Conservation (phyloP, 306 rosid species). For the Begonia loranthoides region DNA sequence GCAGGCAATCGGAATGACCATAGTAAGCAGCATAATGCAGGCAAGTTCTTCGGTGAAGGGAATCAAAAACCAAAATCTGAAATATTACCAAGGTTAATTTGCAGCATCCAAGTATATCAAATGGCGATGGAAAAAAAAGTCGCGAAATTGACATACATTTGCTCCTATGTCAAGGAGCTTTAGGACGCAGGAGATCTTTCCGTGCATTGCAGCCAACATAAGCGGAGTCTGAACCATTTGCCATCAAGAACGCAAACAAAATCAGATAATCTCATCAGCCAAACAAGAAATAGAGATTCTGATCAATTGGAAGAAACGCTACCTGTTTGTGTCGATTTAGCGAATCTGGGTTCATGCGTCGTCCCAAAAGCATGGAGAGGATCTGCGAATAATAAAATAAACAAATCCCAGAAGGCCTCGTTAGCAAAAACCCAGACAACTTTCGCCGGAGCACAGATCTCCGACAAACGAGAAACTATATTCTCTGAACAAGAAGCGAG, state of each 20-base stretch:
- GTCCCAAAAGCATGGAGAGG: constrained; percentile 54
- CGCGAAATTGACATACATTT: constrained; percentile 35
- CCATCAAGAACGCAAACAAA: neutral
- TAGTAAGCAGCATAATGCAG: constrained; percentile 88
- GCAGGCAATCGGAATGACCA: constrained; percentile 78
- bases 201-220: constrained; percentile 98
- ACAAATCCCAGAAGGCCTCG: constrained; percentile 9
- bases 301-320: neutral
- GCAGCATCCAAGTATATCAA: too few species aligned
- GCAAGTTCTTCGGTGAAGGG: constrained; percentile 75
- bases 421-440: neutral
- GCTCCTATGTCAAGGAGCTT: constrained; percentile 87
- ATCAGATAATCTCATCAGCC: neutral
- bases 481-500: too few species aligned
- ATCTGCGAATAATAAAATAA: constrained; percentile 29
- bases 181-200: constrained; percentile 62
- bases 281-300: constrained; percentile 4
- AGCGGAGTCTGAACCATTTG: constrained; percentile 65
- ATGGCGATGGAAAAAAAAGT: too few species aligned
- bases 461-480: too few species aligned
- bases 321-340: constrained; percentile 96
- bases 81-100: neutral
- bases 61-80: constrained; percentile 90
- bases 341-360: constrained; percentile 73
- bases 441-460: too few species aligned